These are phyloP conservation scores for Aspergillus sp. DNA, from an alignment of 2,329 filamentous ascomycete genomes.

Conservation along the genomic window DNA sequence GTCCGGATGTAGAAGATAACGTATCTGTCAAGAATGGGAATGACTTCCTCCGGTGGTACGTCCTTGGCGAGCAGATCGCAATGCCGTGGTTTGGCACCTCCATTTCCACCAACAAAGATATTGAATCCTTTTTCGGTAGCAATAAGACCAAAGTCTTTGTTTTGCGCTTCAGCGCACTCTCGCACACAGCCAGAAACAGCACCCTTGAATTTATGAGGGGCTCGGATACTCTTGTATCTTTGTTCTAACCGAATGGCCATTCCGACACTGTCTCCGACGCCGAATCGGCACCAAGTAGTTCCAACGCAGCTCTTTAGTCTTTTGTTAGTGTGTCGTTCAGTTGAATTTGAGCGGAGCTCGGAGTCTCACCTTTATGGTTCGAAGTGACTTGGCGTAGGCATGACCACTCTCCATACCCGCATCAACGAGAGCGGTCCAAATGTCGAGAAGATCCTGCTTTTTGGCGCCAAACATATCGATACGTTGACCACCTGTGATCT, in stretches of 20 bases:
- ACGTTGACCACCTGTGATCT: constrained; percentile 88
- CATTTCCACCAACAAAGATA: constrained; percentile 87
- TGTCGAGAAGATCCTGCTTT: constrained; percentile 81
- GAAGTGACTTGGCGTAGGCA: constrained; percentile 84
- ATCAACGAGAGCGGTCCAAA: constrained; percentile 79
- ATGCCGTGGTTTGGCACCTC: constrained; percentile 82
- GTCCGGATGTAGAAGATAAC: constrained; percentile 94
- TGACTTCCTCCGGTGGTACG: constrained; percentile 78
- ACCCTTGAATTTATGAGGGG: constrained; percentile 88
- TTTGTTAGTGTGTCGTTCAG: constrained; percentile 6
- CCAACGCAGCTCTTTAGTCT: constrained; percentile 74
- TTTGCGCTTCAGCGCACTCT: constrained; percentile 90
- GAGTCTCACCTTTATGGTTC: constrained; percentile 71
- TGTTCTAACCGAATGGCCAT: constrained; percentile 88
- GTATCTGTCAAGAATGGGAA: constrained; percentile 85
- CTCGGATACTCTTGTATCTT: constrained; percentile 88
- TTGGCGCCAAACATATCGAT: constrained; percentile 92
- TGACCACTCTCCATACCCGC: constrained; percentile 90
- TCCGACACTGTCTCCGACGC: constrained; percentile 86
- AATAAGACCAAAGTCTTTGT: constrained; percentile 91
- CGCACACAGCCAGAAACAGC: constrained; percentile 90
- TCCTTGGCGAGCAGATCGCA: constrained; percentile 84
- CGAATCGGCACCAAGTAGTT: constrained; percentile 88
- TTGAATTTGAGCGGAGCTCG: not conserved
- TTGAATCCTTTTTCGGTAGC: constrained; percentile 94